phyloP scores from a whole-genome alignment of 1,284 basidiomycete genomes.

The Pseudozyma tsukubaensis region DNA sequence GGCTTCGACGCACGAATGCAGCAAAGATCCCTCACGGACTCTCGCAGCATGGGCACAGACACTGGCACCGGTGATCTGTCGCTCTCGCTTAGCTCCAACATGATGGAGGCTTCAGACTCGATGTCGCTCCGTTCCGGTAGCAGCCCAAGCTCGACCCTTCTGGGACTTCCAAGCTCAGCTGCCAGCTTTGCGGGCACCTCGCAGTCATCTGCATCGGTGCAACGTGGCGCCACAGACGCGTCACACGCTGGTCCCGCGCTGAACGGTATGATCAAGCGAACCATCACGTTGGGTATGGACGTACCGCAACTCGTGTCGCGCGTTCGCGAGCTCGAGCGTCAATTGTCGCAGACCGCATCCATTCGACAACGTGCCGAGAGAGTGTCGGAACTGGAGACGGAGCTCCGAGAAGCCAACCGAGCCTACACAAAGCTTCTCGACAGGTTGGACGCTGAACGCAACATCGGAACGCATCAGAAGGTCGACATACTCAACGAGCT shows the following conservation, averaged over 20 bases:
- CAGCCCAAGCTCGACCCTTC: constrained; percentile 33
- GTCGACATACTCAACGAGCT: constrained; percentile 55
- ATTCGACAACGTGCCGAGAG: constrained; percentile 38
- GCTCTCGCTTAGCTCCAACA: constrained; percentile 10
- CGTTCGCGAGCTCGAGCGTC: constrained; percentile 51
- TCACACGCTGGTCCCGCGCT: not conserved
- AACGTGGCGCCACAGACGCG: not conserved
- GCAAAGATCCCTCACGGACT: constrained; percentile 5
- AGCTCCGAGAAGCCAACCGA: constrained; percentile 36
- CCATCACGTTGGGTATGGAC: constrained; percentile 61
- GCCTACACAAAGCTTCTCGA: constrained; percentile 33
- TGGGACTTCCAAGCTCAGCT: constrained; percentile 32
- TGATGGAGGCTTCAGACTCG: constrained; percentile 18
- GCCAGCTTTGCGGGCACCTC: constrained; percentile 22
- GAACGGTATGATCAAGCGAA: constrained; percentile 42
- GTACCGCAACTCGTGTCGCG: constrained; percentile 34
- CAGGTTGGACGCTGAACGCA: constrained; percentile 38
- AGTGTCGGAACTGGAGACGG: constrained; percentile 36
- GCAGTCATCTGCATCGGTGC: constrained; percentile 14
- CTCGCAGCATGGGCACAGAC: constrained; percentile 7
- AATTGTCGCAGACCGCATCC: constrained; percentile 35
- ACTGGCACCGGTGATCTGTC: constrained; percentile 6
- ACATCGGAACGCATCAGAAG: constrained; percentile 34
- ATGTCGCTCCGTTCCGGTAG: constrained; percentile 30
- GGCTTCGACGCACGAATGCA: constrained; percentile 18